A percentile compares a stretch with the other conserved stretches of the same genome.
phyloP scores from a whole-genome alignment of 2,329 filamentous ascomycete genomes.

The Cladosporium phlei region DNA sequence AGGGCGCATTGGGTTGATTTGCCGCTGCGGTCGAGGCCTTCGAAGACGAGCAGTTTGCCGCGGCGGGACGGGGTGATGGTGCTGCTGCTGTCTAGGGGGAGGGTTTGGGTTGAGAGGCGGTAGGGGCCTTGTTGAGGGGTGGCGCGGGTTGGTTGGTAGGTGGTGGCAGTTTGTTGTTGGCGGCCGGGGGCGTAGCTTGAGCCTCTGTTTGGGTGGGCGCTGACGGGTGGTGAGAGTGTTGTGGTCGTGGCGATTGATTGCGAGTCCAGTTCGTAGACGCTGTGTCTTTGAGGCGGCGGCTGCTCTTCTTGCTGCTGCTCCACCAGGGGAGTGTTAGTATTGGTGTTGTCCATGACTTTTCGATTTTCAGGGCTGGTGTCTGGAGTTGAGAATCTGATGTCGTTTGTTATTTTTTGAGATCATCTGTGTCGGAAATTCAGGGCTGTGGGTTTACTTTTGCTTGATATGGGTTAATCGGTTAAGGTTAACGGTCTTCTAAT shows the following conservation, averaged over 20 bases:
- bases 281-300: too few species aligned
- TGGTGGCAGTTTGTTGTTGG: neutral
- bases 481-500: too few species aligned
- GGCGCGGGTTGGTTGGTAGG: neutral
- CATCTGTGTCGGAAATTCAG: too few species aligned
- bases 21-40: slow-evolving; percentile 83
- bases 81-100: neutral
- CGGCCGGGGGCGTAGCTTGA: slow-evolving; percentile 14
- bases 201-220: slow-evolving; percentile 3
- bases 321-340: neutral
- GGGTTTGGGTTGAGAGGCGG: slow-evolving; percentile 12
- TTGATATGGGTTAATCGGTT: too few species aligned
- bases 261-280: slow-evolving; percentile 12
- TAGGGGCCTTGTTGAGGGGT: slow-evolving; percentile 13
- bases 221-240: neutral
- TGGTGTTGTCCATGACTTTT: slow-evolving; percentile 10
- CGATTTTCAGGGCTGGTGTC: too few species aligned
- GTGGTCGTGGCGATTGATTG: slow-evolving; percentile 10
- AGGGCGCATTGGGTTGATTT: slow-evolving; percentile 85
- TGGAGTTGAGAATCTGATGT: too few species aligned
- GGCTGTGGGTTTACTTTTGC: too few species aligned
- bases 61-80: slow-evolving; percentile 11
- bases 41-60: slow-evolving; percentile 75
- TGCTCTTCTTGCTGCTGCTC: neutral
- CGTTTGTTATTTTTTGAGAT: too few species aligned